A percentile compares a stretch with the other conserved stretches of the same genome.
Evolutionary conservation across 345 rosid species (phyloP).

Genomic region (Brassica juncea): DNA sequence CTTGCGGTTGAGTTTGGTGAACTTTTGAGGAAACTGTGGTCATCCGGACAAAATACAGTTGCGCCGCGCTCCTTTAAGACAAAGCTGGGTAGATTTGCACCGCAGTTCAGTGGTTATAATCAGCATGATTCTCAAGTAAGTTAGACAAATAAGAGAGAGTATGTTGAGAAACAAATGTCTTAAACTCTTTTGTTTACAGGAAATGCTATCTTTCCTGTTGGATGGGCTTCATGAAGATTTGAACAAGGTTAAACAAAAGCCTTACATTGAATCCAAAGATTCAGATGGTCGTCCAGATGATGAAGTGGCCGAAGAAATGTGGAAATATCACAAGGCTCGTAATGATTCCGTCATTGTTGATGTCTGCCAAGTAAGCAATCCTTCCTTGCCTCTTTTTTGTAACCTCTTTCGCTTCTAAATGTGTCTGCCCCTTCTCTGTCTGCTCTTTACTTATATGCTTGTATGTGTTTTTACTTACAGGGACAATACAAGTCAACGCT

Average conservation of each 20-base stretch:
- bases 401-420: too few species aligned
- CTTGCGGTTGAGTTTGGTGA: not conserved
- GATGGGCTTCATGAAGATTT: not conserved
- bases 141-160: not conserved
- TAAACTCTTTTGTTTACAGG: not conserved
- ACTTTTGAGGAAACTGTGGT: not conserved
- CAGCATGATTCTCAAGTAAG: not conserved
- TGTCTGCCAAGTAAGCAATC: not conserved
- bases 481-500: not conserved
- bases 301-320: not conserved
- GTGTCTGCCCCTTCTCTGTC: not conserved
- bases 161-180: not conserved
- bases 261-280: not conserved
- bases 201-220: not conserved
- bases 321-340: slow-evolving; percentile 1
- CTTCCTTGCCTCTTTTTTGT: not conserved
- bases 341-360: not conserved
- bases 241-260: not conserved
- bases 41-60: not conserved
- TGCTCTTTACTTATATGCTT: too few species aligned
- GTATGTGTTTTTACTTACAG: not conserved
- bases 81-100: not conserved
- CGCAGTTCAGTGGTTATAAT: not conserved
- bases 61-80: not conserved
- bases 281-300: slow-evolving; percentile 1